A percentile compares a stretch with the other conserved stretches of the same genome.
phyloP scores from a whole-genome alignment of 2,329 filamentous ascomycete species.

The Colletotrichum eleusines region DNA sequence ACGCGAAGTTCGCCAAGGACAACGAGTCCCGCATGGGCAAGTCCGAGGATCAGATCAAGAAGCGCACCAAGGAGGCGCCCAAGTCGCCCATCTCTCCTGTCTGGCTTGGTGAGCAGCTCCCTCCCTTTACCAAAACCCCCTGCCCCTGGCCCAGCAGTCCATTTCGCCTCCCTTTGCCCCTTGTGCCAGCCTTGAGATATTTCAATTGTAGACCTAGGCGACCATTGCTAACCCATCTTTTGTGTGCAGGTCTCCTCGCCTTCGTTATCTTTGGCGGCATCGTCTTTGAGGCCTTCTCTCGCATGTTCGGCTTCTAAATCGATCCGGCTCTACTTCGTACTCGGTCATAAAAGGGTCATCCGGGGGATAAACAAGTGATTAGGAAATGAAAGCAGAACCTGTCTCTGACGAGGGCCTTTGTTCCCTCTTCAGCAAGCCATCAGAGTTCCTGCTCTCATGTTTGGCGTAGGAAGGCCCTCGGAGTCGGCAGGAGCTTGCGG shows the following conservation, averaged over 20 bases:
- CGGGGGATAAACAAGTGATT: not conserved
- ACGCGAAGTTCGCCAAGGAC: conserved; percentile 81
- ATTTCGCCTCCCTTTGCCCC: not conserved
- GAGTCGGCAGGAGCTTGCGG: conserved; percentile 8
- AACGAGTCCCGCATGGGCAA: conserved; percentile 83
- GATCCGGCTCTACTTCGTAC: not conserved
- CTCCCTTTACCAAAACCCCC: not conserved
- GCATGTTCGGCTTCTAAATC: conserved; percentile 57
- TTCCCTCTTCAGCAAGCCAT: not conserved
- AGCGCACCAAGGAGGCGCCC: conserved; percentile 64
- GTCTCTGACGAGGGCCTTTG: not conserved
- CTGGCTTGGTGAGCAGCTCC: conserved; percentile 68
- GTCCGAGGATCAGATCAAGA: conserved; percentile 73
- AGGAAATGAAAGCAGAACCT: not conserved
- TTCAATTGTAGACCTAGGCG: not conserved
- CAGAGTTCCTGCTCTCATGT: not conserved
- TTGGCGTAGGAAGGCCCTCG: not conserved
- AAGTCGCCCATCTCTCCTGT: conserved; percentile 75
- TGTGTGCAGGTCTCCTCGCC: conserved; percentile 63
- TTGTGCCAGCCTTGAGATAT: conserved; percentile 9
- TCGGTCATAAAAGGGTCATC: conserved; percentile 5
- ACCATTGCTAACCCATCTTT: conserved; percentile 16
- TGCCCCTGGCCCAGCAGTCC: not conserved
- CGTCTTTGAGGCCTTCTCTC: conserved; percentile 68
- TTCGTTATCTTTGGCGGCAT: conserved; percentile 73